Evolutionary conservation across 2,329 filamentous ascomycete species (phyloP).

Genomic region (Fusarium robinianum): DNA sequence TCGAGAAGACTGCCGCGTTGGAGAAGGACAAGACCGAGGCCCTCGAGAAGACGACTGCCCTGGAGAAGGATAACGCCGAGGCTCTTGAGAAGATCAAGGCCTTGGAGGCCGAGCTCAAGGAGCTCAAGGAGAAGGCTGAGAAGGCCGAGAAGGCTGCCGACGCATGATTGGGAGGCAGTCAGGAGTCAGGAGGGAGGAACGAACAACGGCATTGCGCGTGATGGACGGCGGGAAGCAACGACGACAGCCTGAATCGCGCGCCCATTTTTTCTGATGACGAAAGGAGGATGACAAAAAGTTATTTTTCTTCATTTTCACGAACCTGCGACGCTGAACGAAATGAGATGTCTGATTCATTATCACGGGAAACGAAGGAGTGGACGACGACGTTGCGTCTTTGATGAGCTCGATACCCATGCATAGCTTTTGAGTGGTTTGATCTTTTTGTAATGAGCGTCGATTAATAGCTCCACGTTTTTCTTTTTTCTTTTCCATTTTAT

Average conservation of each 20-base stretch:
- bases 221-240: slow-evolving; percentile 21
- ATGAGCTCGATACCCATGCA: slow-evolving; percentile 40
- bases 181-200: no score
- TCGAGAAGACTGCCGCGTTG: slow-evolving; percentile 21
- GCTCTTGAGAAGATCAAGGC: slow-evolving; percentile 15
- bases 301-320: no score
- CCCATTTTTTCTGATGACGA: slow-evolving; percentile 16
- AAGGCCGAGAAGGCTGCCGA: slow-evolving; percentile 23
- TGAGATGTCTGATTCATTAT: slow-evolving; percentile 34
- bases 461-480: no score
- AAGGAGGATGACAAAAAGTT: no score
- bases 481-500: no score
- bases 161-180: no score
- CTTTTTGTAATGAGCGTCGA: no score
- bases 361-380: slow-evolving; percentile 39
- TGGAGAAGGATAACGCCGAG: slow-evolving; percentile 7
- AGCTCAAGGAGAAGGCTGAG: slow-evolving; percentile 24
- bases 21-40: slow-evolving; percentile 24
- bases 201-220: no score
- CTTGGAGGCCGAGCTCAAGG: slow-evolving; percentile 20
- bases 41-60: slow-evolving; percentile 10
- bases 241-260: slow-evolving; percentile 19
- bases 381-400: slow-evolving; percentile 37
- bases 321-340: slow-evolving; percentile 33
- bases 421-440: slow-evolving; percentile 28